Evolutionary conservation across 768 basidiomycete genomes (phyloP).

Genomic region (Leccinum variicolor): DNA sequence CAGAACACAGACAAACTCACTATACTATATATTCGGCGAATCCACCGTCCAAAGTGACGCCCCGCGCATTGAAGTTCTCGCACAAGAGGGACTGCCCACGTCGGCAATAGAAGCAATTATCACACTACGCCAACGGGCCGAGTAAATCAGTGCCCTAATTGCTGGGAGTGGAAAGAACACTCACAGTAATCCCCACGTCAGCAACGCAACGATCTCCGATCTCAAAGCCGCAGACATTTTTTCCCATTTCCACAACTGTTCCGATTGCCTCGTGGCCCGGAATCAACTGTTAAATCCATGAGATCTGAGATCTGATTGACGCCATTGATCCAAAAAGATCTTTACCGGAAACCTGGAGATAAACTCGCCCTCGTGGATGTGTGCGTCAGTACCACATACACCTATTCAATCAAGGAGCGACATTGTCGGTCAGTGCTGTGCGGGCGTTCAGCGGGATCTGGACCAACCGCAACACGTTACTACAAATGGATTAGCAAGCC

Average conservation of each 20-base stretch:
- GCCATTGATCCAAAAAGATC: slow-evolving; percentile 13
- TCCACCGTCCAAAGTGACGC: slow-evolving; percentile 78
- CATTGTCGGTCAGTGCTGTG: neutral
- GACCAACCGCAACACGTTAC: slow-evolving; percentile 44
- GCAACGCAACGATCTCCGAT: slow-evolving; percentile 83
- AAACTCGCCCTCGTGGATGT: slow-evolving; percentile 64
- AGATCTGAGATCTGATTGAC: slow-evolving; percentile 19
- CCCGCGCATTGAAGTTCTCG: slow-evolving; percentile 79
- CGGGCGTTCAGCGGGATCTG: neutral
- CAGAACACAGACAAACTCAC: slow-evolving; percentile 39
- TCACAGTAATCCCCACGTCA: slow-evolving; percentile 70
- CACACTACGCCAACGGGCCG: slow-evolving; percentile 50
- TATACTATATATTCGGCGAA: slow-evolving; percentile 89
- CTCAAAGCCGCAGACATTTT: slow-evolving; percentile 73
- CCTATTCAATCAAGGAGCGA: slow-evolving; percentile 29
- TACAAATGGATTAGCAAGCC: slow-evolving; percentile 15
- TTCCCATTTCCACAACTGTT: slow-evolving; percentile 66
- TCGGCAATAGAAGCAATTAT: slow-evolving; percentile 83
- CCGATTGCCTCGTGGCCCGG: slow-evolving; percentile 80
- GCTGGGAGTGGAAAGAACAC: slow-evolving; percentile 20
- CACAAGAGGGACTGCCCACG: slow-evolving; percentile 80
- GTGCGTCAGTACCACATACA: slow-evolving; percentile 61
- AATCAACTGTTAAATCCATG: slow-evolving; percentile 46
- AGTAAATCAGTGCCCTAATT: slow-evolving; percentile 1
- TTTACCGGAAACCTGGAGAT: slow-evolving; percentile 56